Evolutionary conservation across 169 alveolate species (phyloP).

Genomic region (Plasmodium coatneyi): DNA sequence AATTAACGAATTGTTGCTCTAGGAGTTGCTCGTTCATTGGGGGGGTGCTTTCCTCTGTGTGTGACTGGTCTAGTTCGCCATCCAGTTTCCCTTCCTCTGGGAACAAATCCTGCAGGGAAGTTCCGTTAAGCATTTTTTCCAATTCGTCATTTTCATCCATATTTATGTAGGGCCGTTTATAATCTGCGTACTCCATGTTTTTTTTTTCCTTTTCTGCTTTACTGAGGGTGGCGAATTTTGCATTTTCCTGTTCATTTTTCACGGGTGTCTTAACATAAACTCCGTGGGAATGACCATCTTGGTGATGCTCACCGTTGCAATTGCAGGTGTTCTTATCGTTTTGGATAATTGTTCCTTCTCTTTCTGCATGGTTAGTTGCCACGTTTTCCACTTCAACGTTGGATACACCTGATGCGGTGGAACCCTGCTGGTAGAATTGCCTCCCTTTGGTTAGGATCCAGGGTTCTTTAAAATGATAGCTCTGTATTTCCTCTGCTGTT

Average conservation of each 20-base stretch:
- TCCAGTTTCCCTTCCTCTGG: neutral
- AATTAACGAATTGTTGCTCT: constrained; percentile 18
- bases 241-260: neutral
- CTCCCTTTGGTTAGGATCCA: constrained; percentile 42
- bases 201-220: constrained; percentile 6
- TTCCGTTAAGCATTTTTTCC: constrained; percentile 20
- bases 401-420: neutral
- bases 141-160: constrained; percentile 47
- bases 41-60: neutral
- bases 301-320: neutral
- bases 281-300: neutral
- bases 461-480: constrained; percentile 51
- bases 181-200: constrained; percentile 21
- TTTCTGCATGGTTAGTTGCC: neutral
- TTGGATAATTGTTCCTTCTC: neutral
- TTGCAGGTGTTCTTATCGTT: neutral
- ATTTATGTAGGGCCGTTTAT: neutral
- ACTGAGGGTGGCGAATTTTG: constrained; percentile 2
- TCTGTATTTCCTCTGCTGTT: constrained; percentile 38
- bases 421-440: neutral
- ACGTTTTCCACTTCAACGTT: neutral
- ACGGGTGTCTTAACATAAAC: neutral
- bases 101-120: neutral
- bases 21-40: neutral
- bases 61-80: neutral